These are phyloP conservation scores for Microsporum audouinii DNA, from an alignment of 2,329 filamentous ascomycete species.

Conservation along the genomic window DNA sequence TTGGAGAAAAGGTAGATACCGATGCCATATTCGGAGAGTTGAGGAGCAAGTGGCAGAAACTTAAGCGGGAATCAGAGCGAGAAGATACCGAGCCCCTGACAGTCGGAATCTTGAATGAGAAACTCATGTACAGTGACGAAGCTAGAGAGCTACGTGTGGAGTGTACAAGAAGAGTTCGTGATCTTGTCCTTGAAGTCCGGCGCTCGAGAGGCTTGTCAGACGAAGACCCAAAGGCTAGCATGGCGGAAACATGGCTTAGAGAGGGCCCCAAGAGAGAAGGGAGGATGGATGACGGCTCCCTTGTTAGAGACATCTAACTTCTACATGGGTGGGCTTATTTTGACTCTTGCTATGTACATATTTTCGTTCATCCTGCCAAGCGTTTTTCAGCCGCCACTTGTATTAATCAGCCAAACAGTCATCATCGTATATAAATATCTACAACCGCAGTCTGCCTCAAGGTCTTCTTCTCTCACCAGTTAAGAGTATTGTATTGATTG, in stretches of 20 bases:
- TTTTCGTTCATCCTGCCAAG: not conserved
- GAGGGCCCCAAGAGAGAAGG: conserved; percentile 46
- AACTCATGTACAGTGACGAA: conserved; percentile 58
- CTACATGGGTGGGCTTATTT: conserved; percentile 3
- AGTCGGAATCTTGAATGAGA: conserved; percentile 51
- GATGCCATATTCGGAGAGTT: conserved; percentile 68
- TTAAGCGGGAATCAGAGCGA: conserved; percentile 45
- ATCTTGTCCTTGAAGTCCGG: conserved; percentile 70
- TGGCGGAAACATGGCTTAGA: conserved; percentile 68
- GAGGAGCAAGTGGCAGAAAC: conserved; percentile 58
- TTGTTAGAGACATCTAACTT: conserved; percentile 46
- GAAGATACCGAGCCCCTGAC: conserved; percentile 24
- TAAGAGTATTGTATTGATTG: not conserved
- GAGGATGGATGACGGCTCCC: conserved; percentile 50
- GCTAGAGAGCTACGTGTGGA: conserved; percentile 66
- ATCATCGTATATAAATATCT: too few relatives aligned
- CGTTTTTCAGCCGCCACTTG: not conserved
- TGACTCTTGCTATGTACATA: not conserved
- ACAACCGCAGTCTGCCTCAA: not conserved
- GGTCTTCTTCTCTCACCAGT: not conserved
- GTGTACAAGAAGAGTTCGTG: conserved; percentile 64
- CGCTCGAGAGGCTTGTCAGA: conserved; percentile 61
- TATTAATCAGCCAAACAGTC: too few relatives aligned
- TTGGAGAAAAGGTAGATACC: conserved; percentile 65
- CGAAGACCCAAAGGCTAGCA: conserved; percentile 62